Percentiles rank a stretch among this genome's conserved stretches.
These are phyloP conservation scores for Cercospora zeina DNA, from an alignment of 2,329 filamentous ascomycete species.

Conservation along the genomic window DNA sequence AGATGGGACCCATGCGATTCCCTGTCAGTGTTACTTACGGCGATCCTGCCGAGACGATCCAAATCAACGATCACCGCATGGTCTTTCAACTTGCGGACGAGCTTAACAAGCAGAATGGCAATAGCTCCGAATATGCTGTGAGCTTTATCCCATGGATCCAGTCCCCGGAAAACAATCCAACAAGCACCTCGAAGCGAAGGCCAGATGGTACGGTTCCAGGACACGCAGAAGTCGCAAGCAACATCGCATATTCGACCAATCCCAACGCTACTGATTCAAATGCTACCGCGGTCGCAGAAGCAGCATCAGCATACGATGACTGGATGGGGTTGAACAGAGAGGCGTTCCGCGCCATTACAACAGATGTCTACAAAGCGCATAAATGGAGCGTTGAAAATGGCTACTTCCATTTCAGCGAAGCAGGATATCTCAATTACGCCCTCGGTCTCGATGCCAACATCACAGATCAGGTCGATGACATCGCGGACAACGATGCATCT, in stretches of 20 bases:
- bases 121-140: constrained; percentile 51
- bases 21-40: constrained; percentile 54
- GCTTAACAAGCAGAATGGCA: constrained; percentile 61
- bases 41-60: constrained; percentile 56
- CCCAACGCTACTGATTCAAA: constrained; percentile 35
- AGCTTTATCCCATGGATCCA: constrained; percentile 66
- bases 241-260: constrained; percentile 39
- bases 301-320: constrained; percentile 45
- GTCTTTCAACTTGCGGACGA: constrained; percentile 64
- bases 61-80: constrained; percentile 64
- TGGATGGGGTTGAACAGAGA: constrained; percentile 40
- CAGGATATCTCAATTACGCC: constrained; percentile 61
- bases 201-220: constrained; percentile 58
- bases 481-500: constrained; percentile 52
- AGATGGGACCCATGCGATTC: constrained; percentile 67
- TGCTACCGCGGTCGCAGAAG: constrained; percentile 43
- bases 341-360: constrained; percentile 40
- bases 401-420: constrained; percentile 66
- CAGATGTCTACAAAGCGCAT: constrained; percentile 55
- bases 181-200: constrained; percentile 51
- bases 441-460: constrained; percentile 57
- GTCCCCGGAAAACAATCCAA: constrained; percentile 55
- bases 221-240: constrained; percentile 49
- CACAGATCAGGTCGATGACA: constrained; percentile 55
- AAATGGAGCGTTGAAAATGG: constrained; percentile 56